Evolutionary conservation across 495 filamentous ascomycete species (phyloP), one percentile per base, ranked within the genome.

Genomic region (Aspergillus cavernicola): DNA sequence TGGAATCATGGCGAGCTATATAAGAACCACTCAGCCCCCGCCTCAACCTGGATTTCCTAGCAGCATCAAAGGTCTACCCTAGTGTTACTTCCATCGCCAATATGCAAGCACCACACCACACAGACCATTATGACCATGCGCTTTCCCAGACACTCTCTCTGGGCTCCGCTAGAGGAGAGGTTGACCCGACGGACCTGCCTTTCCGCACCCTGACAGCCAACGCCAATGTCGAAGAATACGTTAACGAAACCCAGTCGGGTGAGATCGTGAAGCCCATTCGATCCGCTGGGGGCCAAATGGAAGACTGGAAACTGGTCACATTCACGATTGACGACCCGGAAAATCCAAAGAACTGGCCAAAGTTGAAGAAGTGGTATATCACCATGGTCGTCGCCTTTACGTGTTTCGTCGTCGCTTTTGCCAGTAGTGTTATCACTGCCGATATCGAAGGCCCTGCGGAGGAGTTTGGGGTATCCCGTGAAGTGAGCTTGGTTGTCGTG

Each of bases 281-380:
- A 19, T 83, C 83, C 4, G 65, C 81, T 12, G 74, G 78, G 2
- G 80, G 81, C 35, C 62, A 75, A 44, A 65, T 78, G 22, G 72
- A 75, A 45, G 74, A 77, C 36, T 88, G 85, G 74, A 87, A 88
- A 59, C 70, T 92, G 20, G 88, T 92, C 20, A 85, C 82, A 0
- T 92, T 89, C 65, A 74, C 69, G 8, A 76, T 85, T 49, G 71
- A 79, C 24, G 83, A 86, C 48, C 71, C 74, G 2, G 75, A 78
- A 31, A 84, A 85, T 48, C 83, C 83, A 0, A 78, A 79, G 58
- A 82, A 85, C 61, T 86, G 83, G 83, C 68, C 75, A 0, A 73
- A 72, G 13, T 32, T 45, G 4, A 71, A 69, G 23, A 87, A 87
- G 68, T 90, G 87, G 87, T 77, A 79, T n/a, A 80, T 80, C 16